Base-by-base conservation (phyloP, 768 basidiomycete species). In the Kwoniella mangroviensis region DNA sequence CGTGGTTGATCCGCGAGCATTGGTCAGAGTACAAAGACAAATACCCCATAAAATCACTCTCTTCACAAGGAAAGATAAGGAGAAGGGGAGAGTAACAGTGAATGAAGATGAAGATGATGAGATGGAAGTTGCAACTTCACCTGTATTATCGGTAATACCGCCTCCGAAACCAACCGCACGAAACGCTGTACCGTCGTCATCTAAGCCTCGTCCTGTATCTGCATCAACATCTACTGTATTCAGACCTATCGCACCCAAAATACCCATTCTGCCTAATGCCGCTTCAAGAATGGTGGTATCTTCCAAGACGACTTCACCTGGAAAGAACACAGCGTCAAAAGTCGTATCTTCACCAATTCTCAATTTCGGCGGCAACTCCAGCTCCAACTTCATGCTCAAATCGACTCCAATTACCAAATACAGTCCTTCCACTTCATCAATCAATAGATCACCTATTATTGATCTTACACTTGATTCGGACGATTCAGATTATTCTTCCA, bases 81-180 rank as follows among this genome's bases (percentile, higher is more conserved):
- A 57, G 15, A 13, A 21, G 21, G 41, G 28, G 42, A 42, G 34
- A 34, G 34, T 34, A 34, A 34, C 34, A 34, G 34, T 34, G 34
- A 28, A 13, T 13, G 40, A 52, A 7, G 67, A 51, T 26, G 67
- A 52, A 28, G 67, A 68, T n/a, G 57, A 53, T 15, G 67, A 68
- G 59, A 40, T 42, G 22, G 59, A 68, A 40, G 67, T 68, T 11
- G 19, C 67, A 4, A 21, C 55, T 15, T 57, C 67, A 52, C 58
- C 67, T 42, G 67, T 56, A 51, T 42, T 65, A n/a, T 55, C 63
- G 3, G 19, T 24, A 40, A n/a, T 63, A 13, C 15, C 22, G 12
- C 28, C 24, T 34, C 12, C 24, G 45, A 17, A 49, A 49, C 45
- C 45, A 49, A 49, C 12, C 13, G 12, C 10, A 49, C 45, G 45